A percentile compares a stretch with the other conserved stretches of the same genome.
Evolutionary conservation across 768 basidiomycete genomes (phyloP).

Genomic region (Pisolithus microcarpus): DNA sequence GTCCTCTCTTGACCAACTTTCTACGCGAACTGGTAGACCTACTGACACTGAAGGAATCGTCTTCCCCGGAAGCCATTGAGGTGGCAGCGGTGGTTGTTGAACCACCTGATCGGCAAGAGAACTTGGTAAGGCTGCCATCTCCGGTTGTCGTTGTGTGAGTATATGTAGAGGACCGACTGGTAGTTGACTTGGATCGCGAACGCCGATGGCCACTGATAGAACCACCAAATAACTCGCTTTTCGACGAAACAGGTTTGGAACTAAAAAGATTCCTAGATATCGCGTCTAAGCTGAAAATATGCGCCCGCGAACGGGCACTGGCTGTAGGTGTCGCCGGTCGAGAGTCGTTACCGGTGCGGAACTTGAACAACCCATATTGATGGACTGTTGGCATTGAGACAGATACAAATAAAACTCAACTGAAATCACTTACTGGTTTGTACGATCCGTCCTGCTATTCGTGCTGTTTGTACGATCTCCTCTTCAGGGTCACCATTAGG

Average conservation of each 20-base stretch:
- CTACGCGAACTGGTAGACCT: constrained; percentile 40
- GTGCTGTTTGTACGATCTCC: constrained; percentile 72
- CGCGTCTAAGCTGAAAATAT: constrained; percentile 85
- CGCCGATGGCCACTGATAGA: constrained; percentile 64
- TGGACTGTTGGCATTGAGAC: constrained; percentile 48
- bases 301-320: constrained; percentile 60
- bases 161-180: constrained; percentile 66
- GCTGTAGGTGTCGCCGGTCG: constrained; percentile 82
- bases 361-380: constrained; percentile 84
- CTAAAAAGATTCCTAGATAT: constrained; percentile 87
- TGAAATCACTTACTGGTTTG: constrained; percentile 64
- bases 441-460: constrained; percentile 68
- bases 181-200: constrained; percentile 49
- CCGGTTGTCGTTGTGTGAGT: constrained; percentile 63
- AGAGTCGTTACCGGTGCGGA: constrained; percentile 69
- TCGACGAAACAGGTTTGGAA: constrained; percentile 55
- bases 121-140: constrained; percentile 63
- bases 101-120: constrained; percentile 57
- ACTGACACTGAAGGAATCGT: constrained; percentile 45
- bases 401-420: background rate
- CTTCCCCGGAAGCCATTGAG: constrained; percentile 53
- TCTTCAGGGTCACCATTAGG: constrained; percentile 69
- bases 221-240: constrained; percentile 71
- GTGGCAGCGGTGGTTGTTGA: constrained; percentile 62
- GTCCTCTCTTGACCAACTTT: constrained; percentile 41